Evolutionary conservation across 805 yeast species (phyloP), one percentile per base, ranked within the genome.

Genomic region (Sugiyamaella valdiviana): DNA sequence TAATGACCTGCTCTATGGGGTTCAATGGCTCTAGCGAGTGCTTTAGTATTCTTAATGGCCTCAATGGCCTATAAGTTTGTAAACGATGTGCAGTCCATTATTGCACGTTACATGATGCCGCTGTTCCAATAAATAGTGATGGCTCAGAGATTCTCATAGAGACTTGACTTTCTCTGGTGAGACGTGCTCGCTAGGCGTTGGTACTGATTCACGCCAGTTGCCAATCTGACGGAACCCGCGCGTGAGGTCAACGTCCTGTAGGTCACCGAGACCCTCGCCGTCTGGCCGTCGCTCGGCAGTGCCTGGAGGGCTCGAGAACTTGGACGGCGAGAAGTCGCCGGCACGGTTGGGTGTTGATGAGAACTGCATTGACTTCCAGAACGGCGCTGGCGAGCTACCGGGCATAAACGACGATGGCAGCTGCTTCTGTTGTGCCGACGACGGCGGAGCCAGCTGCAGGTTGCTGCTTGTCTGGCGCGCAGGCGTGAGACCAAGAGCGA

Each of bases 281-380:
- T 24, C 46, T 42, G 23, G 16, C 3, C 49, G 21, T 15, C 49
- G 43, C 14, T 46, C 46, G 5, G 48, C 36, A 6, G 46, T 44
- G 9, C 51, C 57, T n/a, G 59, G 51, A 24, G 60, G 65, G 36
- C 56, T 56, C 37, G 56, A 53, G 51, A 52, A 60, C 55, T 63
- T 63, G 14, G 62, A 55, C 14, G 66, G 65, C 10, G 63, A 57
- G 38, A 51, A 52, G n/a, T 54, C 48, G 29, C 60, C 51, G 22
- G 50, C 43, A 17, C 58, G 46, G 22, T 54, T 51, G 4, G 63
- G 62, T 19, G 64, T 58, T 32, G 59, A 56, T 10, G 59, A 52
- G 9, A 90, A 81, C 59, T 89, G 96, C 60, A 90, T 87, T 68
- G 86, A 82, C 62, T 85, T 86, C 97, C 96, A 87, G 51, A 90